These are phyloP conservation scores for Biscogniauxia sp. DNA, from an alignment of 2,329 filamentous ascomycete species.

Conservation along the genomic window DNA sequence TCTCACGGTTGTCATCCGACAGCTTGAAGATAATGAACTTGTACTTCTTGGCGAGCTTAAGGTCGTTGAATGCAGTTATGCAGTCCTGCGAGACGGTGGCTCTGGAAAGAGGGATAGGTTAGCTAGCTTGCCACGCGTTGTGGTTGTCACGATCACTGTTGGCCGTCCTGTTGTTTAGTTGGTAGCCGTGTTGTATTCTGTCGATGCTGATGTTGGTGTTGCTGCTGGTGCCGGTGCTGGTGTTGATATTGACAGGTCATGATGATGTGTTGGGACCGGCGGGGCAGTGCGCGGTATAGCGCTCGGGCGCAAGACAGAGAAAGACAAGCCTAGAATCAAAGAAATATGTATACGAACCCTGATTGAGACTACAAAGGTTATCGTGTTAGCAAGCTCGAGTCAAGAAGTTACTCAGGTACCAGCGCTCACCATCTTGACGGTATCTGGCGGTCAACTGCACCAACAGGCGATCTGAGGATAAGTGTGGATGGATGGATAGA, in stretches of 20 bases:
- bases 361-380: constrained; percentile 58
- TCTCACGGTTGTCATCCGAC: constrained; percentile 77
- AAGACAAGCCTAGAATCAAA: constrained; percentile 13
- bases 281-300: constrained; percentile 1
- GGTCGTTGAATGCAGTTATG: constrained; percentile 70
- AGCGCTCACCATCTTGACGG: constrained; percentile 30
- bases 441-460: constrained; percentile 19
- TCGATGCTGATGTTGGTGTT: no score
- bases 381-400: constrained; percentile 22
- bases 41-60: constrained; percentile 78
- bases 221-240: no score
- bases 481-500: not conserved
- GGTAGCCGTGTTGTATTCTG: no score
- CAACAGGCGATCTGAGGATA: constrained; percentile 21
- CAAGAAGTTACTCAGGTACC: constrained; percentile 3
- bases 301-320: constrained; percentile 13
- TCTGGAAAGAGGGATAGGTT: constrained; percentile 43
- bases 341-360: constrained; percentile 51
- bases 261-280: not conserved
- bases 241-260: not conserved
- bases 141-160: constrained; percentile 4
- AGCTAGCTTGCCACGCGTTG: not conserved
- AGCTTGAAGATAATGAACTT: constrained; percentile 91
- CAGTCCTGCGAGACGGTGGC: constrained; percentile 71
- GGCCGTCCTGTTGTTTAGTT: no score